phyloP scores from a whole-genome alignment of 768 basidiomycete genomes.

The Boletus subcaerulescens region DNA sequence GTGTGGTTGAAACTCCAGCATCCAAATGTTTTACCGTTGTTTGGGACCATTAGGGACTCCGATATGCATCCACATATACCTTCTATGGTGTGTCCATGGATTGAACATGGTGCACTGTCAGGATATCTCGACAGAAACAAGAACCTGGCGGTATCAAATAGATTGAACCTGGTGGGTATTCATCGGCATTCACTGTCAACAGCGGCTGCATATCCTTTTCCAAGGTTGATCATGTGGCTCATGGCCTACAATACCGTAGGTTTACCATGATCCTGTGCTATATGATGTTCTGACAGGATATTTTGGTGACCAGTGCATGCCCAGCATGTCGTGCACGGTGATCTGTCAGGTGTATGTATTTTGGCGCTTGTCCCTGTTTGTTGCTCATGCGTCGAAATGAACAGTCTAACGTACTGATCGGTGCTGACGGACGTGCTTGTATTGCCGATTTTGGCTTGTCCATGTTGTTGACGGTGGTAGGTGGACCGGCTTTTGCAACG shows the following conservation, averaged over 20 bases:
- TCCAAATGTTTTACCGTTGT: not conserved
- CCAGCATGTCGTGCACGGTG: not conserved
- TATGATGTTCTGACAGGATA: not conserved
- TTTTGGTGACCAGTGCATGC: not conserved
- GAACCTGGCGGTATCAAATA: not conserved
- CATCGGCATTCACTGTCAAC: not conserved
- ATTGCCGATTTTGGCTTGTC: slow-evolving; percentile 10
- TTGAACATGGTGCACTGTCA: not conserved
- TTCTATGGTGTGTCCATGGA: not conserved
- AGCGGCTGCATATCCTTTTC: not conserved
- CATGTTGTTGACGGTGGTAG: not conserved
- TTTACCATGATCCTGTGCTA: not conserved
- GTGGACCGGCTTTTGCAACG: not conserved
- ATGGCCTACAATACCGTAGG: slow-evolving; percentile 1
- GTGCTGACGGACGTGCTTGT: not conserved
- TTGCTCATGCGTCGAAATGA: not conserved
- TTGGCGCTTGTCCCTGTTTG: no score
- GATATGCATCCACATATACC: not conserved
- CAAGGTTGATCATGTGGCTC: not conserved
- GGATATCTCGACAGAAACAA: not conserved
- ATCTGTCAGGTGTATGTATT: slow-evolving; percentile 1
- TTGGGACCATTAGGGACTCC: not conserved
- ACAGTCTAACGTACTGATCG: slow-evolving; percentile 1
- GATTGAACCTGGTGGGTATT: not conserved
- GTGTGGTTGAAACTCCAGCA: not conserved